These are phyloP conservation scores for Chamaecyparis obtusa DNA, from an alignment of 75 land plant genomes.

Conservation along the genomic window DNA sequence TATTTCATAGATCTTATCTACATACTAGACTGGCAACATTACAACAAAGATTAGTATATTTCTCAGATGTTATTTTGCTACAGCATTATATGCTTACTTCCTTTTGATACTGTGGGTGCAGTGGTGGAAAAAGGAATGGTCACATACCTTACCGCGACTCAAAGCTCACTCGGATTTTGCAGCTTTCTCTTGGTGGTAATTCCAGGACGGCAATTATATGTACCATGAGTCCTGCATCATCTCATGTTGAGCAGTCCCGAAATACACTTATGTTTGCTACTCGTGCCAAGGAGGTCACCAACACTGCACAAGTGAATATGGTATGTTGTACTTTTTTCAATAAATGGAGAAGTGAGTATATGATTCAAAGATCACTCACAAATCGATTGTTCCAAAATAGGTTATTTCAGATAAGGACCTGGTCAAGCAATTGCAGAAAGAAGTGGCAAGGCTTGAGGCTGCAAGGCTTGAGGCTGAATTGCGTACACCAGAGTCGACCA, in stretches of 20 bases:
- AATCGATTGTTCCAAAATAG: slow-evolving; percentile 24
- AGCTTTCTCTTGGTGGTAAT: slow-evolving; percentile 88
- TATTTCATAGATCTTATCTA: not conserved
- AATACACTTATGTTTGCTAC: slow-evolving; percentile 81
- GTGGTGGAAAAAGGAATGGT: slow-evolving; percentile 63
- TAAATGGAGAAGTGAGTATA: not conserved
- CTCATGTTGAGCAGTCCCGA: slow-evolving; percentile 77
- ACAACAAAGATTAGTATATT: not conserved
- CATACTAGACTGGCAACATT: not conserved
- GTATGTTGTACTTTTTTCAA: slow-evolving; percentile 25
- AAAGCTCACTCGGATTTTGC: slow-evolving; percentile 87
- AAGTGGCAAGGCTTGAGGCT: slow-evolving; percentile 76
- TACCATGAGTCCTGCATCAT: slow-evolving; percentile 78
- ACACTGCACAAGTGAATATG: slow-evolving; percentile 86
- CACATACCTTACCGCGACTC: slow-evolving; percentile 82
- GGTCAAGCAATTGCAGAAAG: slow-evolving; percentile 76
- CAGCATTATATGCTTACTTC: slow-evolving; percentile 3
- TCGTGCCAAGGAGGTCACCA: slow-evolving; percentile 86
- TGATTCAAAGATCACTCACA: not conserved
- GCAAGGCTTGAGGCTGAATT: slow-evolving; percentile 50
- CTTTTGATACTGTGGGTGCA: slow-evolving; percentile 24
- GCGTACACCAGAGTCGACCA: slow-evolving; percentile 56
- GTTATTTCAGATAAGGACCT: slow-evolving; percentile 83
- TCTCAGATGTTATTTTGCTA: not conserved
- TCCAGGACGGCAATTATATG: slow-evolving; percentile 91